Evolutionary conservation across 1,284 basidiomycete species (phyloP).

Genomic region (Termitomyces sp.): DNA sequence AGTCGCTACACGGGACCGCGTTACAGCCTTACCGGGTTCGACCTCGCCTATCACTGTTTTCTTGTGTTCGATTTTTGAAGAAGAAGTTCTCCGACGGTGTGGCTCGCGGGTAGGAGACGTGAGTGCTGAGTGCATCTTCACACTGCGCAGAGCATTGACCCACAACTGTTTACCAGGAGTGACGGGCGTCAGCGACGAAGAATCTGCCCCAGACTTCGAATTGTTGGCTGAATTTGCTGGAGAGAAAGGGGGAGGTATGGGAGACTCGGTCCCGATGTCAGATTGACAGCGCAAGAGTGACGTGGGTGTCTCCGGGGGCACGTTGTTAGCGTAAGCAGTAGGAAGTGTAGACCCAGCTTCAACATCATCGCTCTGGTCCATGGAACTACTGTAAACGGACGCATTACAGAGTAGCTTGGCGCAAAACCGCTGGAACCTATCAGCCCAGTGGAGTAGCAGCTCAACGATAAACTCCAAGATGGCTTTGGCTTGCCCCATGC

Average conservation of each 20-base stretch:
- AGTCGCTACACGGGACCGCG: constrained; percentile 48
- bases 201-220: not conserved
- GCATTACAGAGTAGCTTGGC: constrained; percentile 11
- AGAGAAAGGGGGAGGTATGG: constrained; percentile 13
- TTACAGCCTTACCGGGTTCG: constrained; percentile 35
- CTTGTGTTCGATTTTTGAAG: constrained; percentile 31
- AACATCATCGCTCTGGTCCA: constrained; percentile 25
- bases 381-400: constrained; percentile 12
- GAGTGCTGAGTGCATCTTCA: constrained; percentile 25
- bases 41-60: constrained; percentile 22
- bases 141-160: constrained; percentile 26
- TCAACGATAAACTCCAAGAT: constrained; percentile 21
- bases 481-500: constrained; percentile 24
- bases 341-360: constrained; percentile 23
- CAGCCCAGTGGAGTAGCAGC: constrained; percentile 17
- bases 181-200: not conserved
- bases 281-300: constrained; percentile 5
- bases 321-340: constrained; percentile 13
- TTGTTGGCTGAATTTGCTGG: constrained; percentile 4
- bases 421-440: constrained; percentile 12
- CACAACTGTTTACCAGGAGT: constrained; percentile 25
- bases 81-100: constrained; percentile 39
- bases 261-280: constrained; percentile 11
- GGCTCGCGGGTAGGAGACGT: constrained; percentile 17
- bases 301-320: constrained; percentile 6